Conservation (phyloP, 2,329 filamentous ascomycete genomes). For the Myrmaecium sp. region DNA sequence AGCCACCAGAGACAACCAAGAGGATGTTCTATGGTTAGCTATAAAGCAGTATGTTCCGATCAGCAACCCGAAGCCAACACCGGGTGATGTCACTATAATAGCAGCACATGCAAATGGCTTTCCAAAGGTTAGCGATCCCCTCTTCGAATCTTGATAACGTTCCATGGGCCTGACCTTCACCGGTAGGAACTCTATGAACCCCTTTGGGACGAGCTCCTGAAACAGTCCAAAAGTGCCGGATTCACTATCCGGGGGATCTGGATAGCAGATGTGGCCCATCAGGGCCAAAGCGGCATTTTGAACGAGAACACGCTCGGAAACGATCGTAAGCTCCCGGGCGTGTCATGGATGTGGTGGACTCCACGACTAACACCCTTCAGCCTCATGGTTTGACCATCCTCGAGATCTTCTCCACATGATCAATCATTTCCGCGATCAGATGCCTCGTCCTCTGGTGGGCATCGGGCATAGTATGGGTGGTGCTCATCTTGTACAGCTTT, state of each 20-base stretch:
- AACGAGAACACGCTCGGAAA: slow-evolving; percentile 67
- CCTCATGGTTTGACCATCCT: slow-evolving; percentile 71
- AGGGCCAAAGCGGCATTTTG: slow-evolving; percentile 61
- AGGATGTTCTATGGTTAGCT: slow-evolving; percentile 55
- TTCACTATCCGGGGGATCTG: slow-evolving; percentile 67
- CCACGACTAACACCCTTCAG: slow-evolving; percentile 26
- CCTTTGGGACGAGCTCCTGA: slow-evolving; percentile 68
- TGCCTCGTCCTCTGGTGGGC: slow-evolving; percentile 68
- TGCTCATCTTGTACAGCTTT: slow-evolving; percentile 52
- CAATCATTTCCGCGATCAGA: slow-evolving; percentile 63
- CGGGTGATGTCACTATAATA: slow-evolving; percentile 71
- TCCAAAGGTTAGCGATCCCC: slow-evolving; percentile 46
- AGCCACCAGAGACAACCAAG: slow-evolving; percentile 54
- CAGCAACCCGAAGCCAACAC: slow-evolving; percentile 48
- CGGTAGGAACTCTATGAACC: slow-evolving; percentile 76
- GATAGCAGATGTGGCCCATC: slow-evolving; percentile 78
- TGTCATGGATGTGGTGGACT: background rate
- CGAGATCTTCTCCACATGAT: slow-evolving; percentile 73
- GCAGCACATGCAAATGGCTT: slow-evolving; percentile 85
- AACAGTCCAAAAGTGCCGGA: slow-evolving; percentile 37
- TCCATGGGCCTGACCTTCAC: slow-evolving; percentile 5
- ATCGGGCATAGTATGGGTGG: slow-evolving; percentile 84
- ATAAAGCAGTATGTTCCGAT: slow-evolving; percentile 80
- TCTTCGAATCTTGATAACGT: background rate
- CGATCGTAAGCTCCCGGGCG: slow-evolving; percentile 47